Base-by-base conservation (phyloP, 352 stramenopile genomes). In the Phytophthora sojae region DNA sequence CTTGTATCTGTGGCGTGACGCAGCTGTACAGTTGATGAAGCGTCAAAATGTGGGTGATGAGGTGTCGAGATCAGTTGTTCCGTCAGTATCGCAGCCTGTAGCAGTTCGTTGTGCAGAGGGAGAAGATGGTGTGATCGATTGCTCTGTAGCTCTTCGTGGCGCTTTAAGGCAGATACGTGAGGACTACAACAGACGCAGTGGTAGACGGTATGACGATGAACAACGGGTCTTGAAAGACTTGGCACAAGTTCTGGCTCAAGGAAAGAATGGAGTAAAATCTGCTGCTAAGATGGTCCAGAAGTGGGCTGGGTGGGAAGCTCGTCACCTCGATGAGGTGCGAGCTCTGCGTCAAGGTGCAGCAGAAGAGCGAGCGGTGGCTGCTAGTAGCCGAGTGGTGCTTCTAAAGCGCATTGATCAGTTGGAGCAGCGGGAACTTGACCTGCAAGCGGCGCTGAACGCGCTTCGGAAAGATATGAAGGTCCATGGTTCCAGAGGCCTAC, bases 281-380 rank as follows among this genome's bases (percentile, higher is more conserved):
- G 73, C 73, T 45, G 73, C 73, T 4, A 74, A 73, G 32, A 74
- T 80, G 17, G 57, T 80, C 58, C 63, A 67, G 45, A 55, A 75
- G 21, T 80, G 73, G 73, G 68, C 73, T 23, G 50, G 61, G 11
- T 80, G 73, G 73, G 68, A 80, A 64, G 64, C 44, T 2, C 69
- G 59, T 6, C 73, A 80, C 44, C 29, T 76, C 11, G 42, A 71
- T 6, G 73, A 80, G 52, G 26, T 77, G 19, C 68, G 52, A 14
- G 29, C 49, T 14, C 25, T 80, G 53, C 65, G 64, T 8, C 64
- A 57, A 59, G 57, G 69, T 15, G 68, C 69, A 67, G 61, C 51
- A 29, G 64, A 77, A 29, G 55, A 76, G 47, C 44, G 32, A n/a
- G 29, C 54, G 17, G 51, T 64, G 42, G 51, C 39, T 14, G 21